Evolutionary conservation across 768 basidiomycete species (phyloP).

Genomic region (Pulveroboletus sp.): DNA sequence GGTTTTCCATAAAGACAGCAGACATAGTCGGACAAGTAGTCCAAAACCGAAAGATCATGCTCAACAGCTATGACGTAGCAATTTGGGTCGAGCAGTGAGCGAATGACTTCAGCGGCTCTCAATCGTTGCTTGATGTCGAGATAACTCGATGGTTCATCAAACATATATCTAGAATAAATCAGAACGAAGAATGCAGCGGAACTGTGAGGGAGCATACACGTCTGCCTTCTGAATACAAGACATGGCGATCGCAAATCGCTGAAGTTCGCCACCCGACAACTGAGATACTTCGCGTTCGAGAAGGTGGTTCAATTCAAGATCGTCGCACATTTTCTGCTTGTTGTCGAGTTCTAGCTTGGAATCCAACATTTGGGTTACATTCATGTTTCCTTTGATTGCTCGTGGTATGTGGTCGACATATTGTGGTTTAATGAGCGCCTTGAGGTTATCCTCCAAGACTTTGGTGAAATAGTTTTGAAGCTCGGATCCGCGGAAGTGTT

Average conservation of each 20-base stretch:
- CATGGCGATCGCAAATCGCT: constrained; percentile 98
- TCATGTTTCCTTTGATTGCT: constrained; percentile 87
- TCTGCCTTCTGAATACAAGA: constrained; percentile 93
- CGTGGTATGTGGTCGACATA: constrained; percentile 99
- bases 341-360: constrained; percentile 87
- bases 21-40: constrained; percentile 98
- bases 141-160: constrained; percentile 98
- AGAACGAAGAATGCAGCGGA: neutral
- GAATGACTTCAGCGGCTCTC: constrained; percentile 93
- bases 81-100: constrained; percentile 73
- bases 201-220: constrained; percentile 58
- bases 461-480: constrained; percentile 99
- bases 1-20: constrained; percentile 98
- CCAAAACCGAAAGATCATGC: constrained; percentile 97
- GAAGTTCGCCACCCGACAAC: constrained; percentile 94
- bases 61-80: constrained; percentile 98
- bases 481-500: constrained; percentile 98
- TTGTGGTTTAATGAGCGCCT: constrained; percentile 98
- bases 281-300: constrained; percentile 82
- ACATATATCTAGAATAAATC: constrained; percentile 76
- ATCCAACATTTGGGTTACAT: constrained; percentile 89
- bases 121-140: constrained; percentile 95
- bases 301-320: constrained; percentile 85
- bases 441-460: constrained; percentile 96
- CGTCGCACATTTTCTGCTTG: constrained; percentile 80